Evolutionary conservation across 176 grass and related monocot species (phyloP).

Genomic region (Bromus sterilis): DNA sequence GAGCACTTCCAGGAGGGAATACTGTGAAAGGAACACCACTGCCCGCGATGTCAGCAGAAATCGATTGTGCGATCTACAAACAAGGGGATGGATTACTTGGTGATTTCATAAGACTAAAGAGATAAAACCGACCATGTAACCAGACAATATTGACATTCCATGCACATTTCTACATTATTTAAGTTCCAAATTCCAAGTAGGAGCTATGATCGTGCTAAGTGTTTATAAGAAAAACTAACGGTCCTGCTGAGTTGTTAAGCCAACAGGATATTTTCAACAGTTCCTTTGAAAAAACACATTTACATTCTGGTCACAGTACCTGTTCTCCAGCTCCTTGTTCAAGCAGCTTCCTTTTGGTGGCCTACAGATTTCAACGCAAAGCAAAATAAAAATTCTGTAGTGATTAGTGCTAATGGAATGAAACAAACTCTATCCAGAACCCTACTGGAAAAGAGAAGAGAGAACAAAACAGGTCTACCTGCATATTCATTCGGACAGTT

Average conservation of each 20-base stretch:
- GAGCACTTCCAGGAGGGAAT: constrained; percentile 33
- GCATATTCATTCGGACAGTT: constrained; percentile 65
- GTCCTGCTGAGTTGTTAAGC: neutral
- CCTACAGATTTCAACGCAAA: constrained; percentile 25
- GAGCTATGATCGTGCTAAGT: neutral
- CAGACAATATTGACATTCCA: neutral
- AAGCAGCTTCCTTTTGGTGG: constrained; percentile 45
- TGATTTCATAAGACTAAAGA: neutral
- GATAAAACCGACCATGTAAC: neutral
- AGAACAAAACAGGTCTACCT: constrained; percentile 33
- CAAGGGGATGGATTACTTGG: neutral
- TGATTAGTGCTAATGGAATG: neutral
- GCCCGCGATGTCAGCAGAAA: too few relatives aligned
- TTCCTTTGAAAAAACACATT: neutral
- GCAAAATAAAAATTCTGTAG: neutral
- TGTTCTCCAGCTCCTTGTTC: constrained; percentile 39
- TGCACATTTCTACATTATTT: neutral
- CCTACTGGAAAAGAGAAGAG: neutral
- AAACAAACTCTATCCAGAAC: neutral
- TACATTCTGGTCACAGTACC: constrained; percentile 27
- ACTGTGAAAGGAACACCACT: constrained; percentile 33
- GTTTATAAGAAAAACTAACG: neutral
- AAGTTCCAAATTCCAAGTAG: constrained; percentile 6
- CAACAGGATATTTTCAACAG: neutral
- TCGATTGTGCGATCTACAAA: too few relatives aligned